phyloP scores from a whole-genome alignment of 78 protist genomes.

The Guillardia theta region DNA sequence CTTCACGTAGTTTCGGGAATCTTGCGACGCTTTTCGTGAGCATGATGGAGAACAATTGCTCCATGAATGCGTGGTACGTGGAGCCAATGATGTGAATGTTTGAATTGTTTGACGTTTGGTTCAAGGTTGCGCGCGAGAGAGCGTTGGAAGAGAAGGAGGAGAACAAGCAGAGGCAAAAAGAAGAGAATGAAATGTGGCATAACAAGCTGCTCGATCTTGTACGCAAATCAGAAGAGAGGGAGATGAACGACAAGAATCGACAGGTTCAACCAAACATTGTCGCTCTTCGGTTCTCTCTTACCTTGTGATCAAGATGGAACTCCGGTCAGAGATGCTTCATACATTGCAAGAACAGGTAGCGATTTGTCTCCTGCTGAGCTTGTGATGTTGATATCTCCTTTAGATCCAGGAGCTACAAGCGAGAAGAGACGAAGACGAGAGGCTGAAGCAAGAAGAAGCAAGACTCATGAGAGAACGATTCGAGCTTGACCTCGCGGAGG shows the following conservation, averaged over 20 bases:
- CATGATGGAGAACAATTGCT: background rate
- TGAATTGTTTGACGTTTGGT: too few species aligned
- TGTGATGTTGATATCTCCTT: background rate
- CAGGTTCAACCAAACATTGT: too few species aligned
- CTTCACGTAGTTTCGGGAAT: background rate
- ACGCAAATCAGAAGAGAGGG: background rate
- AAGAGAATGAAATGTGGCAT: constrained; percentile 10
- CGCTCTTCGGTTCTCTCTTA: too few species aligned
- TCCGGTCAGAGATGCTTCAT: background rate
- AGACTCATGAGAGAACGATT: background rate
- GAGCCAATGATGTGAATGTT: too few species aligned
- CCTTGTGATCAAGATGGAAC: background rate
- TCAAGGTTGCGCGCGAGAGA: background rate
- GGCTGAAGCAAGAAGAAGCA: constrained; percentile 5
- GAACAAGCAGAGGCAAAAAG: background rate
- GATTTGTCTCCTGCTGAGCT: background rate
- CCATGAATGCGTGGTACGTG: background rate
- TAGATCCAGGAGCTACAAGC: background rate
- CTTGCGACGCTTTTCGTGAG: background rate
- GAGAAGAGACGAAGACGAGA: background rate
- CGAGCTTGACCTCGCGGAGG: constrained; percentile 25
- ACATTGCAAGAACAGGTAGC: background rate
- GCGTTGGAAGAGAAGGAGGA: background rate
- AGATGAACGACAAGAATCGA: background rate
- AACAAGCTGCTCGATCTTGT: background rate